phyloP scores from a whole-genome alignment of 78 protist species.

The Dictyostelium capitatum region DNA sequence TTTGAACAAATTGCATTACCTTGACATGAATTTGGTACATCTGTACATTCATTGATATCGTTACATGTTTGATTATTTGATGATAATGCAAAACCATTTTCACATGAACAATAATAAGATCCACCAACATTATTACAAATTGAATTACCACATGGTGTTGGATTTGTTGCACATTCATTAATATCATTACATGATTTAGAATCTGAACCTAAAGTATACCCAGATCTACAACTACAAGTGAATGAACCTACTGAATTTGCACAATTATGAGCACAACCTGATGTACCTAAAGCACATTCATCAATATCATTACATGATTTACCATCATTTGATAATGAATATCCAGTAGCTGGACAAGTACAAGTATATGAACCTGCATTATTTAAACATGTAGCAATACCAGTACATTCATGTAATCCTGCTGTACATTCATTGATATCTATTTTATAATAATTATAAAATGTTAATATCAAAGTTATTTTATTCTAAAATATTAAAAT shows the following conservation, averaged over 20 bases:
- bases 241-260: background rate
- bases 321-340: too few relatives aligned
- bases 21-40: background rate
- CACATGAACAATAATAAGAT: background rate
- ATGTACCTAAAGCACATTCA: background rate
- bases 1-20: slow-evolving; percentile 1
- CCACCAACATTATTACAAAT: background rate
- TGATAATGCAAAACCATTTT: background rate
- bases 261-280: background rate
- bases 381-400: background rate
- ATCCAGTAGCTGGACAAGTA: background rate
- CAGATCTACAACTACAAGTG: background rate
- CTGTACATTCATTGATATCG: background rate
- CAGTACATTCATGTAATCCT: background rate
- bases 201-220: background rate
- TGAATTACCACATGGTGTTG: background rate
- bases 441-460: background rate
- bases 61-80: background rate
- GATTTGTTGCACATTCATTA: background rate
- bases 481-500: too few relatives aligned
- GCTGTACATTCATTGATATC: slow-evolving; percentile 11
- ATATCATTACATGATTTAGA: background rate
- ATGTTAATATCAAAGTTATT: too few relatives aligned
- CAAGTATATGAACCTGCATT: background rate
- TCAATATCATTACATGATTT: background rate